A percentile compares a stretch with the other conserved stretches of the same genome.
phyloP scores from a whole-genome alignment of 225 moss, liverwort and hornwort species.

The Asterella californica region DNA sequence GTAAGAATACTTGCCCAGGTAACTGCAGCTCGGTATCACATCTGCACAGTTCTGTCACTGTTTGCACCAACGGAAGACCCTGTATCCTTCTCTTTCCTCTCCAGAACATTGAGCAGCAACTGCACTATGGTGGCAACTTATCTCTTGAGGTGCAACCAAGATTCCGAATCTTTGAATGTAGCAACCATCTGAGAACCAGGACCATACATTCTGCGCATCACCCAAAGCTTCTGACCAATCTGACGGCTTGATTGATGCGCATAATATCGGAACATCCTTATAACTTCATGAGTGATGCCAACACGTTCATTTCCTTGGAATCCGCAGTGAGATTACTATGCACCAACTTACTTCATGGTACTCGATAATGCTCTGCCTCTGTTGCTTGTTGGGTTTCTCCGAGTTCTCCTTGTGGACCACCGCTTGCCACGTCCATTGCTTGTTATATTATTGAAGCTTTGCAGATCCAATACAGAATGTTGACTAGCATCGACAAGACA shows the following conservation, averaged over 20 bases:
- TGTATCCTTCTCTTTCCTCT: slow-evolving; percentile 11
- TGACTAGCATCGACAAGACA: slow-evolving; percentile 27
- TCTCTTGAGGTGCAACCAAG: slow-evolving; percentile 15
- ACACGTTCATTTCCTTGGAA: slow-evolving; percentile 11
- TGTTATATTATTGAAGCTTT: slow-evolving; percentile 3
- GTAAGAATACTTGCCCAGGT: slow-evolving; percentile 7
- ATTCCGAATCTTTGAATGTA: slow-evolving; percentile 12
- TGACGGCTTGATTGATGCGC: slow-evolving; percentile 7
- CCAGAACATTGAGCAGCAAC: slow-evolving; percentile 17
- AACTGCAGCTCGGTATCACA: slow-evolving; percentile 2
- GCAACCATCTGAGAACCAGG: slow-evolving; percentile 24
- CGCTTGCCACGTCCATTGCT: slow-evolving; percentile 10
- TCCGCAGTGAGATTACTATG: slow-evolving; percentile 20
- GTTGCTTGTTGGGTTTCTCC: slow-evolving; percentile 14
- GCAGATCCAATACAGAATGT: slow-evolving; percentile 11
- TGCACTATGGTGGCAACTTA: slow-evolving; percentile 10
- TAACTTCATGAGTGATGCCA: slow-evolving; percentile 10
- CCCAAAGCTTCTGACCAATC: background rate
- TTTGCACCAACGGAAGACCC: background rate
- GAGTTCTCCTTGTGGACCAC: slow-evolving; percentile 21
- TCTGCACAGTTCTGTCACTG: slow-evolving; percentile 14
- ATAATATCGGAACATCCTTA: slow-evolving; percentile 12
- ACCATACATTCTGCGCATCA: slow-evolving; percentile 16
- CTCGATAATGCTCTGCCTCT: slow-evolving; percentile 23
- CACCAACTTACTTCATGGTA: slow-evolving; percentile 19